Conservation (phyloP, 139 green algal species). For the Micractinium conductrix region DNA sequence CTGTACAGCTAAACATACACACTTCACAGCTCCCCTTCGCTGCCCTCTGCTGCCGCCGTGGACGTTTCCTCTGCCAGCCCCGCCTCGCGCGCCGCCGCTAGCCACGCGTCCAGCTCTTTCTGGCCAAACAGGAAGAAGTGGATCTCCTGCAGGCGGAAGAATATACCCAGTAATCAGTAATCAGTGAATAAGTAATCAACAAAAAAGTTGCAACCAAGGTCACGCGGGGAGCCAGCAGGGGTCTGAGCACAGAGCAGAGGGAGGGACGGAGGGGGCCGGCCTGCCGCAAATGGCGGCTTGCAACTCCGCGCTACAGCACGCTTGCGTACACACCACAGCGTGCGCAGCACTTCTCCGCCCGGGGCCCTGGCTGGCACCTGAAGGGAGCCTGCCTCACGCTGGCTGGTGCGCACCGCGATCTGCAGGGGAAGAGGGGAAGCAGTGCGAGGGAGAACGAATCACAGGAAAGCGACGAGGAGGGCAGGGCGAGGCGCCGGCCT, state of each 20-base stretch:
- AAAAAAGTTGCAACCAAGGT: no score
- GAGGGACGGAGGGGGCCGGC: no score
- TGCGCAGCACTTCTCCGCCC: no score
- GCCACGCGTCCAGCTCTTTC: neutral
- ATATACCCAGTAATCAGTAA: no score
- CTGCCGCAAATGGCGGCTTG: no score
- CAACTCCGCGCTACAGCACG: no score
- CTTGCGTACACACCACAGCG: no score
- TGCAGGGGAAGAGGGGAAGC: conserved; percentile 6
- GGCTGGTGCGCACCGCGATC: conserved; percentile 51
- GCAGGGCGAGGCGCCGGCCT: neutral
- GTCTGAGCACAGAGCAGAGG: no score
- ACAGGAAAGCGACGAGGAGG: neutral
- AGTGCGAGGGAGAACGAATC: neutral
- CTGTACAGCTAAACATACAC: no score
- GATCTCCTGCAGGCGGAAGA: conserved; percentile 70
- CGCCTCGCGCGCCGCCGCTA: neutral
- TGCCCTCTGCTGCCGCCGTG: neutral
- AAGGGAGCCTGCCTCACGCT: conserved; percentile 50
- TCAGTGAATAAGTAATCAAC: no score
- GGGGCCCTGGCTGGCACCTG: no score
- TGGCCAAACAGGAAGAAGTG: conserved; percentile 77
- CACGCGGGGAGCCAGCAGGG: no score
- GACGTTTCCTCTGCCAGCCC: neutral
- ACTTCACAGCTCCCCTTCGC: neutral